A percentile compares a stretch with the other conserved stretches of the same genome.
Evolutionary conservation across 1,284 basidiomycete genomes (phyloP).

Genomic region (Naganishia albida): DNA sequence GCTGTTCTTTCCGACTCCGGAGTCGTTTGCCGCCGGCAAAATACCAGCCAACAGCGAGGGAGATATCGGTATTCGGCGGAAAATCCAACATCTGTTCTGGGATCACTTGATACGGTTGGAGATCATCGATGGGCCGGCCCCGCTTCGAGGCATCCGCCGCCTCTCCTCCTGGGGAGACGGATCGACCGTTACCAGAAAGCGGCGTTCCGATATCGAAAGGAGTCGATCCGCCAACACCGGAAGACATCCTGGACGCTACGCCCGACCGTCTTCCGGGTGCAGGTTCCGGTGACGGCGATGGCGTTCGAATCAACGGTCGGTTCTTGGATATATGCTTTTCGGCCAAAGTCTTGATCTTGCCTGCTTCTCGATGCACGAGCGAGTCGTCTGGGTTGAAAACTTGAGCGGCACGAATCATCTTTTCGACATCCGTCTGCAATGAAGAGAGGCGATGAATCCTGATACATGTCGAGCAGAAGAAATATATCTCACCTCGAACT

Average conservation of each 20-base stretch:
- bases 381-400: conserved; percentile 49
- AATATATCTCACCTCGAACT: conserved; percentile 46
- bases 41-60: conserved; percentile 49
- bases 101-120: conserved; percentile 41
- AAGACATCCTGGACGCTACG: not conserved
- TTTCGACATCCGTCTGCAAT: conserved; percentile 44
- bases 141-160: not conserved
- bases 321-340: conserved; percentile 50
- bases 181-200: conserved; percentile 8
- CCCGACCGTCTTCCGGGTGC: not conserved
- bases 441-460: not conserved
- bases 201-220: conserved; percentile 21
- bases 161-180: conserved; percentile 18
- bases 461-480: not conserved
- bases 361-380: conserved; percentile 46
- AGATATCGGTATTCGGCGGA: conserved; percentile 46
- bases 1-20: conserved; percentile 46
- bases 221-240: conserved; percentile 11
- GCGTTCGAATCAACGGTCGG: conserved; percentile 46
- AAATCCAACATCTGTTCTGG: conserved; percentile 51
- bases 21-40: conserved; percentile 49
- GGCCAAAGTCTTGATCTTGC: conserved; percentile 44
- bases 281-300: conserved; percentile 40
- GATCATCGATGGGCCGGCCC: conserved; percentile 2
- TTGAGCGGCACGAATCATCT: conserved; percentile 46